Evolutionary conservation across 176 grass and related monocot genomes (phyloP).

Genomic region (Carex kokanica): DNA sequence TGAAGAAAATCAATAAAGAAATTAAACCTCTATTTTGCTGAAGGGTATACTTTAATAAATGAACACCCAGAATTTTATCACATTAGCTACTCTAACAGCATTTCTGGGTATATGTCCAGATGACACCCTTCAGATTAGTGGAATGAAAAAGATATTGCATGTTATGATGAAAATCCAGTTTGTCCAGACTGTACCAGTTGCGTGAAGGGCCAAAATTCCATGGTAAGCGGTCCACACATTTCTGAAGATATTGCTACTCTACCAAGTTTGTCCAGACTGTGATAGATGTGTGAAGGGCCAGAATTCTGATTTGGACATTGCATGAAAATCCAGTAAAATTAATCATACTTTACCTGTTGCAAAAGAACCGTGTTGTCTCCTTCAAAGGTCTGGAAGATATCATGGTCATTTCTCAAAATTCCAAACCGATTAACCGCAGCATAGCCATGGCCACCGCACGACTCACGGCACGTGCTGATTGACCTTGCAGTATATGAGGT

Average conservation of each 20-base stretch:
- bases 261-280: not conserved
- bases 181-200: no score
- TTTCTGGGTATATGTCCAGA: not conserved
- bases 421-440: conserved; percentile 96
- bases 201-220: no score
- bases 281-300: not conserved
- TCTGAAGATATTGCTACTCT: no score
- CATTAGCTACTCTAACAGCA: not conserved
- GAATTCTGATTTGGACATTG: not conserved
- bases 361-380: conserved; percentile 97
- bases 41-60: not conserved
- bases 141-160: not conserved
- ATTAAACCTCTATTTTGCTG: not conserved
- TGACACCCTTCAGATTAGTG: not conserved
- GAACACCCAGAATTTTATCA: not conserved
- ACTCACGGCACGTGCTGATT: conserved; percentile 80
- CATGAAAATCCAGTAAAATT: conserved; percentile 10
- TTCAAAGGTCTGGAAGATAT: conserved; percentile 99
- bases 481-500: conserved; percentile 93
- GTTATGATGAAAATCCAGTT: no score
- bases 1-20: not conserved
- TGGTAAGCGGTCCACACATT: no score
- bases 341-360: conserved; percentile 61
- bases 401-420: conserved; percentile 83
- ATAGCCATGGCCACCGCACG: conserved; percentile 96